These are phyloP conservation scores for Silene vulgaris DNA, from an alignment of 179 eudicot genomes.

Conservation along the genomic window DNA sequence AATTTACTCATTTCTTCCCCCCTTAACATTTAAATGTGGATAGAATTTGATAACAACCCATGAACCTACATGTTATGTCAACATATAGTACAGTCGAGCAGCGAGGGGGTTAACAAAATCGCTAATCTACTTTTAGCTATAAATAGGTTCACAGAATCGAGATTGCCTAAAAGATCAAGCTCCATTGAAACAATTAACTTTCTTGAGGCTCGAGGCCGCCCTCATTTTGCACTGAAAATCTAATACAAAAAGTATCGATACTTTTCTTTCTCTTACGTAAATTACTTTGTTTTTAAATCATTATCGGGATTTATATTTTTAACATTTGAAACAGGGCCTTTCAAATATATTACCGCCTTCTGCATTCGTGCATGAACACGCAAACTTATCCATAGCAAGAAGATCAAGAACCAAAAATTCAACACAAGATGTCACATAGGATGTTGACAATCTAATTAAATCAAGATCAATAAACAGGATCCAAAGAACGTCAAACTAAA, in stretches of 20 bases:
- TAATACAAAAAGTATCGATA: no score
- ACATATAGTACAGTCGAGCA: background rate
- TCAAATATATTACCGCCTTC: no score
- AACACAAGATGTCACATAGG: constrained; percentile 13
- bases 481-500: constrained; percentile 24
- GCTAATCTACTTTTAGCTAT: background rate
- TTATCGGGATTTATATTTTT: no score
- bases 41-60: background rate
- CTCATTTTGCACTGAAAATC: no score
- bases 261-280: no score
- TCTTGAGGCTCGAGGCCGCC: no score
- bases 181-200: no score
- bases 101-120: background rate
- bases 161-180: no score
- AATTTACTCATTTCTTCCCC: background rate
- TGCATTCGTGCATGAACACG: background rate
- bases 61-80: background rate
- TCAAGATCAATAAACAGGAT: background rate
- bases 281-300: no score
- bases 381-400: background rate
- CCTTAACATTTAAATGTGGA: background rate
- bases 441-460: constrained; percentile 18
- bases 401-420: background rate
- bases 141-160: no score
- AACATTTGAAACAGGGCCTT: no score